phyloP scores from a whole-genome alignment of 148 eudicot genomes.

The Rhododendron ovatum region DNA sequence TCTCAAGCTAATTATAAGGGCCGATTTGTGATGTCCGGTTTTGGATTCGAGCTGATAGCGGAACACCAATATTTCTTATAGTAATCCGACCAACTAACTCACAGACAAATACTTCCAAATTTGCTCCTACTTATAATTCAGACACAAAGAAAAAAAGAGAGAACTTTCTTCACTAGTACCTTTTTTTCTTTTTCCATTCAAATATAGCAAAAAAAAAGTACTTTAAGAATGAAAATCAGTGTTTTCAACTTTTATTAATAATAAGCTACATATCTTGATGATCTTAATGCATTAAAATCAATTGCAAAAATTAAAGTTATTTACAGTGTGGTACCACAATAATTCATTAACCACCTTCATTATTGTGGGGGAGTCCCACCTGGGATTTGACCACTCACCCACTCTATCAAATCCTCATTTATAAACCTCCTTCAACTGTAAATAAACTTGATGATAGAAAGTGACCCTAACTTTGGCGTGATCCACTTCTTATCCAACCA shows the following conservation, averaged over 20 bases:
- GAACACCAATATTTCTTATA: too few relatives aligned
- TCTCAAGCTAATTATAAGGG: too few relatives aligned
- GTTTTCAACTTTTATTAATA: too few relatives aligned
- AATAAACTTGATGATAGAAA: constrained; percentile 9
- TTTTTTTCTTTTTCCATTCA: neutral
- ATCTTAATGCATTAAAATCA: neutral
- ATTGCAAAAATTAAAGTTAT: neutral
- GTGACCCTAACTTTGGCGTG: neutral
- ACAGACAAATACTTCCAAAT: neutral
- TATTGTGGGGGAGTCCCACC: neutral
- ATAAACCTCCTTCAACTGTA: neutral
- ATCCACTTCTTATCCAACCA: neutral
- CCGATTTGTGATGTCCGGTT: neutral
- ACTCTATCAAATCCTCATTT: neutral
- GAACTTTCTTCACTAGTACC: neutral
- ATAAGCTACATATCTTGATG: neutral
- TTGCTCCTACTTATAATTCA: neutral
- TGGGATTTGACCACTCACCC: constrained; percentile 4
- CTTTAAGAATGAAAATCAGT: too few relatives aligned
- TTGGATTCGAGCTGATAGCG: neutral
- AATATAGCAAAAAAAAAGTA: neutral
- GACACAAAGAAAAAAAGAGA: neutral
- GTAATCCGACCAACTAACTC: neutral
- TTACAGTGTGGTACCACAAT: neutral
- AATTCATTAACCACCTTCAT: neutral